These are phyloP conservation scores for Sparassis latifolia DNA, from an alignment of 1,284 basidiomycete species.

Conservation along the genomic window DNA sequence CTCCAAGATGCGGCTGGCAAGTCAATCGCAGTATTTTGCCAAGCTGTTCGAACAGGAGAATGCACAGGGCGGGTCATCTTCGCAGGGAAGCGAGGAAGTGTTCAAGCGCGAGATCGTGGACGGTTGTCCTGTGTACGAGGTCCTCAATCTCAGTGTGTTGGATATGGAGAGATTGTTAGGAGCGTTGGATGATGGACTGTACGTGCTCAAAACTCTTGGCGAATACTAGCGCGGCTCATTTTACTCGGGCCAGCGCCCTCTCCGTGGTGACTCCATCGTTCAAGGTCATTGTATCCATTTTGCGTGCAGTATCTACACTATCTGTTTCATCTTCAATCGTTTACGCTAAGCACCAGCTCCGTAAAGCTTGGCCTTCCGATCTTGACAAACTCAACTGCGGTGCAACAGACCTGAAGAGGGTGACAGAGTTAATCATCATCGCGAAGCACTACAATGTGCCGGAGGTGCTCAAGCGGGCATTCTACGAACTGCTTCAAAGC, in stretches of 20 bases:
- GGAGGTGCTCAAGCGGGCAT: background rate
- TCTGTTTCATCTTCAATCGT: background rate
- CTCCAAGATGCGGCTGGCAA: background rate
- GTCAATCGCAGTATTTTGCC: background rate
- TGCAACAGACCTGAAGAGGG: background rate
- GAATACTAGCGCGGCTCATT: background rate
- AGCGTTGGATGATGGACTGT: background rate
- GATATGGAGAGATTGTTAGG: background rate
- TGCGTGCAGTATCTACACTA: background rate
- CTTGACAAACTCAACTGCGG: background rate
- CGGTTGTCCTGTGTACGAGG: background rate
- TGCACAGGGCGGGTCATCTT: background rate
- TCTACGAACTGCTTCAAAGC: background rate
- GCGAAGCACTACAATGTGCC: background rate
- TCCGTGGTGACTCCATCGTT: background rate
- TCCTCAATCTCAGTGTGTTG: background rate
- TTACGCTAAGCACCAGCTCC: background rate
- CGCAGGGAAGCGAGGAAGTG: too few relatives aligned
- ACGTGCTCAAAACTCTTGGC: background rate
- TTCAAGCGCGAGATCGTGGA: background rate
- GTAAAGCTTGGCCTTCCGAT: background rate
- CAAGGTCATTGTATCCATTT: background rate
- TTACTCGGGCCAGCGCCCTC: background rate
- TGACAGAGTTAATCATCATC: background rate
- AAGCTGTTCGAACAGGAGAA: background rate